phyloP scores from a whole-genome alignment of 441 rosid genomes.

The Eutrema salsugineum region DNA sequence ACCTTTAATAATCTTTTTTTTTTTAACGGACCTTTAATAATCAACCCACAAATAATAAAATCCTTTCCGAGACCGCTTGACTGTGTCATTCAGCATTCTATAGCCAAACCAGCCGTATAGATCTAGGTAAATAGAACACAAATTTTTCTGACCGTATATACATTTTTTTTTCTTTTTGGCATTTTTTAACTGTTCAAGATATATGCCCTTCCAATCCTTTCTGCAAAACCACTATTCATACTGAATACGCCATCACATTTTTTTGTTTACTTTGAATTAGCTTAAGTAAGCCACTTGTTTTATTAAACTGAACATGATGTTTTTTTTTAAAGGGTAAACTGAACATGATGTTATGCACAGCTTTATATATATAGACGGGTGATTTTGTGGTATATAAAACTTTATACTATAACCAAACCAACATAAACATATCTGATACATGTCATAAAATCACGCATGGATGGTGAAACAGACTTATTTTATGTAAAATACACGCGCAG shows the following conservation, averaged over 20 bases:
- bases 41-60: no score
- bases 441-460: background rate
- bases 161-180: background rate
- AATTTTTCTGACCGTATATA: background rate
- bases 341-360: background rate
- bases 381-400: background rate
- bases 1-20: no score
- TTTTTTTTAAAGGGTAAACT: no score
- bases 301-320: background rate
- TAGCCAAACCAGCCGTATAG: background rate
- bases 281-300: background rate
- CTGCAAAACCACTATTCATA: background rate
- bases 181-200: background rate
- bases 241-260: background rate
- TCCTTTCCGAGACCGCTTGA: background rate
- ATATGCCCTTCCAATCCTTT: no score
- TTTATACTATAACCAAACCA: slow-evolving; percentile 4
- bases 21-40: no score
- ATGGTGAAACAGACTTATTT: slow-evolving; percentile 3
- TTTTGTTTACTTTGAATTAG: background rate
- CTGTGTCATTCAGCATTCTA: background rate
- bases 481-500: background rate
- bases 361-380: background rate
- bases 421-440: slow-evolving; percentile 7
- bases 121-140: background rate